Conservation (phyloP, 2,329 filamentous ascomycete species). For the Colletotrichum sp. region DNA sequence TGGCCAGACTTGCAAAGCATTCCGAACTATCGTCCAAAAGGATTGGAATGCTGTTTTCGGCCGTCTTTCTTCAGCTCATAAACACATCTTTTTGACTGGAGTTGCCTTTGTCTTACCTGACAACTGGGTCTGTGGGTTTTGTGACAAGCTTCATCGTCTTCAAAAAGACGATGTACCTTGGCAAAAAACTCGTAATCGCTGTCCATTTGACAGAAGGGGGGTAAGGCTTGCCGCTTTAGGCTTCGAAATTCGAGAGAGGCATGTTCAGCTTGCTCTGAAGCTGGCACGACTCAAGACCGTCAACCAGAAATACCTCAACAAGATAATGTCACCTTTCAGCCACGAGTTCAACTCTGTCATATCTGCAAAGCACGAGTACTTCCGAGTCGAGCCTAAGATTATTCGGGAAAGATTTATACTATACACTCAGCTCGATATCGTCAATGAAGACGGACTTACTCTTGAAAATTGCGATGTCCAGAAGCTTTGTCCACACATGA, state of each 20-base stretch:
- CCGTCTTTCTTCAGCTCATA: not conserved
- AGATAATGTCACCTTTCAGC: not conserved
- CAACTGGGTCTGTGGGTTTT: not conserved
- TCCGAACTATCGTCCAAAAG: not conserved
- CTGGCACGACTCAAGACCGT: not conserved
- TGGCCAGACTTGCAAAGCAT: not conserved
- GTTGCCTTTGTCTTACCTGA: not conserved
- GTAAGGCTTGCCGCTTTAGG: rapidly evolving
- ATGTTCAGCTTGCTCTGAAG: not conserved
- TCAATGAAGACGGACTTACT: not conserved
- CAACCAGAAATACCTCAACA: not conserved
- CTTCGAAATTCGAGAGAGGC: not conserved
- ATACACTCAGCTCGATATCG: not conserved
- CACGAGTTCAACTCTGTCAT: not conserved
- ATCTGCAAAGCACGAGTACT: rapidly evolving
- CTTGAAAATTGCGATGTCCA: not conserved
- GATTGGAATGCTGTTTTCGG: not conserved
- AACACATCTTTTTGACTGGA: not conserved
- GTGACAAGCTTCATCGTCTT: not conserved
- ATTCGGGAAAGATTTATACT: not conserved
- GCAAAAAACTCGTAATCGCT: not conserved
- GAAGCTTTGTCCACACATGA: not conserved
- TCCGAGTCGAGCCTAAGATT: not conserved
- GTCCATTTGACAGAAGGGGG: not conserved
- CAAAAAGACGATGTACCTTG: not conserved